phyloP scores from a whole-genome alignment of 306 rosid genomes.

The Sicyos baderoa region DNA sequence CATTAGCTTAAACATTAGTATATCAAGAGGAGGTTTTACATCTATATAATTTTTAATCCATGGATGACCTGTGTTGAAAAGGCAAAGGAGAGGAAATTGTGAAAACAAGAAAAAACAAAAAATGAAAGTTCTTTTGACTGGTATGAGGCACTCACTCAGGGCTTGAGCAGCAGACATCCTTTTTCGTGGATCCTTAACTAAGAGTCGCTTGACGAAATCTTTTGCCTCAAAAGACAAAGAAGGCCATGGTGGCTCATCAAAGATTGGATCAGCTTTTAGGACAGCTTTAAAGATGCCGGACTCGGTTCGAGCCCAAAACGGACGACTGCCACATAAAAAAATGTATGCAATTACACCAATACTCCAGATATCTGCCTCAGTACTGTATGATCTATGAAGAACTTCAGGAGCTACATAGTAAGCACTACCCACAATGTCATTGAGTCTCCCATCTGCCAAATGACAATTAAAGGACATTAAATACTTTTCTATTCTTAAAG shows the following conservation, averaged over 20 bases:
- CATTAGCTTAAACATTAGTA: conserved; percentile 78
- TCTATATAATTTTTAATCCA: conserved; percentile 62
- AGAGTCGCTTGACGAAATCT: conserved; percentile 74
- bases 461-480: conserved; percentile 24
- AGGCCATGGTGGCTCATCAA: conserved; percentile 95
- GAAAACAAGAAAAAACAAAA: conserved; percentile 10
- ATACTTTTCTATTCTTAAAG: conserved; percentile 5
- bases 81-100: conserved; percentile 25
- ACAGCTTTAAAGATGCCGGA: conserved; percentile 94
- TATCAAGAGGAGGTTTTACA: conserved; percentile 67
- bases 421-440: conserved; percentile 93
- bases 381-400: conserved; percentile 71
- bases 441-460: conserved; percentile 86
- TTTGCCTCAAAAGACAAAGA: conserved; percentile 63
- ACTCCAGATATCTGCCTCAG: conserved; percentile 96
- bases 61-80: conserved; percentile 65
- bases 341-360: conserved; percentile 92
- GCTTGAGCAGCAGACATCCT: conserved; percentile 95
- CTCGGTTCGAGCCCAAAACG: conserved; percentile 96
- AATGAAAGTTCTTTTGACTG: conserved; percentile 10
- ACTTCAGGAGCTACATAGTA: conserved; percentile 98
- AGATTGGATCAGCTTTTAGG: conserved; percentile 76
- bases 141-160: conserved; percentile 42
- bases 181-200: conserved; percentile 85
- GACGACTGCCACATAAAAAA: conserved; percentile 92